Percentiles rank a stretch among this genome's conserved stretches.
Evolutionary conservation across 768 basidiomycete genomes (phyloP).

Genomic region (Austroboletus eburneus): DNA sequence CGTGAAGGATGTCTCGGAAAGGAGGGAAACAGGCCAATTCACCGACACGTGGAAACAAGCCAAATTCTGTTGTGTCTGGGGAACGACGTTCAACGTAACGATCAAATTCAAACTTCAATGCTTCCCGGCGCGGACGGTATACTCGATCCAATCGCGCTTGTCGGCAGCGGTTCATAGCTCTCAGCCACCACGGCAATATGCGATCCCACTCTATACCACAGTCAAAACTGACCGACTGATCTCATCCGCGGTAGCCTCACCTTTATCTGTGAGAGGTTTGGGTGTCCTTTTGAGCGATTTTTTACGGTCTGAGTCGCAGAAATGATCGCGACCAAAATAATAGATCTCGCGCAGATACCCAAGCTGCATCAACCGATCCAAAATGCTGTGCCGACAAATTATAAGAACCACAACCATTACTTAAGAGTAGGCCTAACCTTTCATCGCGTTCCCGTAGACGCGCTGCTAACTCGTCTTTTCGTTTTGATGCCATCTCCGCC

Average conservation of each 20-base stretch:
- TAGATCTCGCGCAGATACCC: background rate
- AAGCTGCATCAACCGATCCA: background rate
- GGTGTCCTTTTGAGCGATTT: background rate
- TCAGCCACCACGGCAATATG: background rate
- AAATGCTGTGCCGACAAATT: background rate
- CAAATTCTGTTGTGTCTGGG: background rate
- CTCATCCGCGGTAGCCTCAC: background rate
- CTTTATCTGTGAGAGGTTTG: conserved; percentile 1
- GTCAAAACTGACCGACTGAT: background rate
- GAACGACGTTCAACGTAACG: background rate
- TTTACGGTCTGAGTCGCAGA: no score
- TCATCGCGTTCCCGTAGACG: background rate
- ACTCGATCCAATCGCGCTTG: background rate
- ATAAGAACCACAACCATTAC: background rate
- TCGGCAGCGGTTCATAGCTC: background rate
- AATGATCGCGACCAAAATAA: background rate
- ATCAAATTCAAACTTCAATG: background rate
- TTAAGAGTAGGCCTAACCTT: background rate
- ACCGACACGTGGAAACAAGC: background rate
- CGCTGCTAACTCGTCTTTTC: background rate
- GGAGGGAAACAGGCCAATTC: background rate
- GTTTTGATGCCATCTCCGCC: background rate
- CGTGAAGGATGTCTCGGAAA: background rate
- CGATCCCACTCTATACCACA: background rate
- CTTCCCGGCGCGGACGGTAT: background rate